These are phyloP conservation scores for Saccharomyces hybrid DNA, from an alignment of 1,139 yeast species.

Conservation along the genomic window DNA sequence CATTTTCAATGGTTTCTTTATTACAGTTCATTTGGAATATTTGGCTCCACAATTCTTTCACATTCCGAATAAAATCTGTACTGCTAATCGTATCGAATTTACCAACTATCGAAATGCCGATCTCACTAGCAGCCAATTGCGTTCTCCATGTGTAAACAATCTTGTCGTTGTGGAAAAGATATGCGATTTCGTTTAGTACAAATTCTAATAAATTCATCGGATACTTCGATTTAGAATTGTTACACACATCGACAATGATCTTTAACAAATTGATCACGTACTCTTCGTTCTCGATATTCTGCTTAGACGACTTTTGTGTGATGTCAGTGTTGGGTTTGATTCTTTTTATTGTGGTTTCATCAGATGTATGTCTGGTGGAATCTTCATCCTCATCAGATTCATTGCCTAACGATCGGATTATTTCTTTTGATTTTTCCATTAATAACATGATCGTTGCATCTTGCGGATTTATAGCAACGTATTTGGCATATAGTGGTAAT, in stretches of 20 bases:
- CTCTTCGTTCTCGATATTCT: slow-evolving; percentile 36
- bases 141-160: slow-evolving; percentile 55
- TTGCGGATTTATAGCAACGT: slow-evolving; percentile 39
- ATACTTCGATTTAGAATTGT: slow-evolving; percentile 20
- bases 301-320: slow-evolving; percentile 32
- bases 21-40: slow-evolving; percentile 33
- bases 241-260: slow-evolving; percentile 13
- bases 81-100: slow-evolving; percentile 13
- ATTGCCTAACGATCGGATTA: neutral
- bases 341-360: slow-evolving; percentile 10
- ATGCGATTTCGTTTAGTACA: slow-evolving; percentile 17
- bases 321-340: slow-evolving; percentile 22
- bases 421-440: slow-evolving; percentile 21
- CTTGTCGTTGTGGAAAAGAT: slow-evolving; percentile 30
- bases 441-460: slow-evolving; percentile 31
- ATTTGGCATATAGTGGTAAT: slow-evolving; percentile 44
- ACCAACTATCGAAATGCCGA: slow-evolving; percentile 21
- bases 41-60: slow-evolving; percentile 29
- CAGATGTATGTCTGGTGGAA: slow-evolving; percentile 1
- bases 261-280: slow-evolving; percentile 31
- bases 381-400: slow-evolving; percentile 3
- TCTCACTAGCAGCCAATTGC: slow-evolving; percentile 41
- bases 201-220: slow-evolving; percentile 16
- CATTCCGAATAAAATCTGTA: slow-evolving; percentile 1
- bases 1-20: slow-evolving; percentile 52